Conservation (phyloP, 495 filamentous ascomycete genomes). For the Pyrenopolyporus hunteri region DNA sequence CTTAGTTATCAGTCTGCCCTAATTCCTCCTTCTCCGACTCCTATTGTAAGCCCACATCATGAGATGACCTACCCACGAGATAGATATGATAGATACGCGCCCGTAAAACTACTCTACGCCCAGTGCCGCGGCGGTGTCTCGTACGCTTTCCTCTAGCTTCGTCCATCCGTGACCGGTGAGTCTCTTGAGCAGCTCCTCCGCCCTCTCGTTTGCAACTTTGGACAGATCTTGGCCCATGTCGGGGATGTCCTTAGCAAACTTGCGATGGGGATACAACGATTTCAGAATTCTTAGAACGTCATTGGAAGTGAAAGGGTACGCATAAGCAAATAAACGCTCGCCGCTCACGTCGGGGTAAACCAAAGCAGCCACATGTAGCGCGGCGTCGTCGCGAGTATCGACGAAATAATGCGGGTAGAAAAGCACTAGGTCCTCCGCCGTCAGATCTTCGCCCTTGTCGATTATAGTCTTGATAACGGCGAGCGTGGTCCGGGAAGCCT, state of each 20-base stretch:
- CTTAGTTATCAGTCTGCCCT: no score
- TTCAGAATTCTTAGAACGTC: constrained; percentile 10
- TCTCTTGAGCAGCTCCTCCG: constrained; percentile 31
- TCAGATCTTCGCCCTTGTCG: constrained; percentile 6
- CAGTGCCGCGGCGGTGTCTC: not conserved
- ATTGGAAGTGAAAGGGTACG: constrained; percentile 22
- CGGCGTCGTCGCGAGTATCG: constrained; percentile 26
- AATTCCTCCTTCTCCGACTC: no score
- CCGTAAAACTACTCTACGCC: not conserved
- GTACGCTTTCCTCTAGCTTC: constrained; percentile 22
- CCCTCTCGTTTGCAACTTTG: constrained; percentile 31
- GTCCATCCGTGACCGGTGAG: constrained; percentile 27
- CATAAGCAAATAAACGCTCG: constrained; percentile 26
- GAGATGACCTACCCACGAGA: not conserved
- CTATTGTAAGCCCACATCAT: no score
- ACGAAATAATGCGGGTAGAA: constrained; percentile 21
- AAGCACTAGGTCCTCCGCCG: not conserved
- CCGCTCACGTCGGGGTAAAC: constrained; percentile 23
- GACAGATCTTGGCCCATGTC: constrained; percentile 15
- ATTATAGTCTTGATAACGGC: constrained; percentile 8
- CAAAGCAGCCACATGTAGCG: constrained; percentile 27
- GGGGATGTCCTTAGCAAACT: constrained; percentile 7
- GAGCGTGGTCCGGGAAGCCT: constrained; percentile 21
- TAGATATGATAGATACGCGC: not conserved
- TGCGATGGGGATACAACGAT: constrained; percentile 13